A percentile compares a stretch with the other conserved stretches of the same genome.
phyloP scores from a whole-genome alignment of 2,329 filamentous ascomycete genomes.

The Ampelomyces quisqualis region DNA sequence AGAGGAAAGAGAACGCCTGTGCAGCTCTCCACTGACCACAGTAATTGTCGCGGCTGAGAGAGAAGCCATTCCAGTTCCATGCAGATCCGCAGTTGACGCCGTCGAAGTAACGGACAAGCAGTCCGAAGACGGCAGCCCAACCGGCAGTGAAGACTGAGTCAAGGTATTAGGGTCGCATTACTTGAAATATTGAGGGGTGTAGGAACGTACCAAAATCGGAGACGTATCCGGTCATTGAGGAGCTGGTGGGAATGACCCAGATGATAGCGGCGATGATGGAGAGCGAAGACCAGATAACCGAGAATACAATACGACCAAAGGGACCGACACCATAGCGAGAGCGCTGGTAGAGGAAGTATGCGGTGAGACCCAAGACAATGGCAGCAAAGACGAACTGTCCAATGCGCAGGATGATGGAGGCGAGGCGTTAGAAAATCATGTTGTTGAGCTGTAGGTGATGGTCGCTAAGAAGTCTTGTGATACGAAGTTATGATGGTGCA shows the following conservation, averaged over 20 bases:
- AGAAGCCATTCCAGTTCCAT: constrained; percentile 58
- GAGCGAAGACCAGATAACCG: constrained; percentile 68
- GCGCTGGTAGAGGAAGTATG: constrained; percentile 26
- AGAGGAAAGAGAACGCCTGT: constrained; percentile 71
- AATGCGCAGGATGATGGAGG: constrained; percentile 60
- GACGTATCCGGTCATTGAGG: constrained; percentile 68
- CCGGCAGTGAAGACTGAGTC: constrained; percentile 59
- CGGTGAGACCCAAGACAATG: constrained; percentile 49
- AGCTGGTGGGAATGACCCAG: constrained; percentile 71
- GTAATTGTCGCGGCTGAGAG: constrained; percentile 39
- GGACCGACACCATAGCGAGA: constrained; percentile 53
- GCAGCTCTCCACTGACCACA: constrained; percentile 71
- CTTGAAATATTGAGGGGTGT: too few relatives aligned
- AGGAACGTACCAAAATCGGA: constrained; percentile 56
- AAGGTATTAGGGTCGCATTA: background rate
- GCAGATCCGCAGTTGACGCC: constrained; percentile 27
- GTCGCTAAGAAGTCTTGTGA: background rate
- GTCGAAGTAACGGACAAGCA: constrained; percentile 45
- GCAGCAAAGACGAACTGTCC: constrained; percentile 69
- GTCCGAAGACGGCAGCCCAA: constrained; percentile 58
- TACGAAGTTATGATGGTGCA: background rate
- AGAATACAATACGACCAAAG: constrained; percentile 70
- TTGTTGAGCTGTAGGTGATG: constrained; percentile 5
- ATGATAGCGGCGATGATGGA: constrained; percentile 68
- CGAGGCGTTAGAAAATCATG: constrained; percentile 49